These are phyloP conservation scores for Exophiala viscosa DNA, from an alignment of 2,329 filamentous ascomycete genomes.

Conservation along the genomic window DNA sequence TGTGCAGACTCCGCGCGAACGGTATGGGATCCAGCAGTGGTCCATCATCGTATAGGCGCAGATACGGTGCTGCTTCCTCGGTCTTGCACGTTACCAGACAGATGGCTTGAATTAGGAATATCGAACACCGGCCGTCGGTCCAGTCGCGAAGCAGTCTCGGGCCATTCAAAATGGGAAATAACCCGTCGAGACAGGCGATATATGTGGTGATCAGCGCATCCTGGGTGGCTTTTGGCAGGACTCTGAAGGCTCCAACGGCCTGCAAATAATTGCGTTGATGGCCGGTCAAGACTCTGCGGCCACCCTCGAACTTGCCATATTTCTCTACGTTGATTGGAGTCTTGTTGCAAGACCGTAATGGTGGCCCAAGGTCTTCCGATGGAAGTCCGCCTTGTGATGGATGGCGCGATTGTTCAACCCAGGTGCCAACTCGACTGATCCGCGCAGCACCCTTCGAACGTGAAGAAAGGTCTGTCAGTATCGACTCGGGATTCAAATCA, in stretches of 20 bases:
- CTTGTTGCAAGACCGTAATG: constrained; percentile 22
- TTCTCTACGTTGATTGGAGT: constrained; percentile 28
- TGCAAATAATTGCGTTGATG: constrained; percentile 29
- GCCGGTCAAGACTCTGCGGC: constrained; percentile 26
- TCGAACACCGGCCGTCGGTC: constrained; percentile 30
- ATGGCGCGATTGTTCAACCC: constrained; percentile 25
- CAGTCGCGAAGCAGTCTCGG: constrained; percentile 29
- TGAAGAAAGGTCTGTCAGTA: constrained; percentile 32
- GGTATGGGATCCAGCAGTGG: constrained; percentile 34
- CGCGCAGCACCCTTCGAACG: constrained; percentile 18
- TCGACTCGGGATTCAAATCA: constrained; percentile 40
- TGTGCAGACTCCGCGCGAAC: constrained; percentile 39
- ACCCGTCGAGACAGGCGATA: constrained; percentile 37
- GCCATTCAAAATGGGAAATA: constrained; percentile 38
- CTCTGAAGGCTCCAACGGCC: constrained; percentile 27
- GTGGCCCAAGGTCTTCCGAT: constrained; percentile 15
- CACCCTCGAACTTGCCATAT: constrained; percentile 26
- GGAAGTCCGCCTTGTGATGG: constrained; percentile 13
- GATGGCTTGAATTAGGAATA: constrained; percentile 39
- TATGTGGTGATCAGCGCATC: constrained; percentile 35
- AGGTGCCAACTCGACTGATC: constrained; percentile 28
- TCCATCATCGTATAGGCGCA: constrained; percentile 33
- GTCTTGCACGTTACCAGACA: constrained; percentile 42
- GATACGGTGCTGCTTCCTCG: constrained; percentile 31
- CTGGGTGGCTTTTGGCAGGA: constrained; percentile 34